Percentiles rank a stretch among this genome's conserved stretches.
Evolutionary conservation across 2,329 filamentous ascomycete species (phyloP).

Genomic region (Neopestalotiopsis rosae): DNA sequence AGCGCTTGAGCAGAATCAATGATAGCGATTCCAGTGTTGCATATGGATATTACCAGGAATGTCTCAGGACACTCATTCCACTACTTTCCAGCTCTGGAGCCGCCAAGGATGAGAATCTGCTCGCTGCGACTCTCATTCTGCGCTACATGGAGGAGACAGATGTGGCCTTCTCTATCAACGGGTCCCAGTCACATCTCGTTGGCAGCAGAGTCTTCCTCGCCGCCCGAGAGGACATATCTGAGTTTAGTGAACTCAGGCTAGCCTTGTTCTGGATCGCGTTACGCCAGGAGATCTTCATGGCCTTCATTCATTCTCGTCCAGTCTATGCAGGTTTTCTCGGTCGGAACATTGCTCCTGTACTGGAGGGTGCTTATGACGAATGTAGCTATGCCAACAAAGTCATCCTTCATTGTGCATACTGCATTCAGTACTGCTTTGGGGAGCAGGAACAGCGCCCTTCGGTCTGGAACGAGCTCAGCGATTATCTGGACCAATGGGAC

Average conservation of each 20-base stretch:
- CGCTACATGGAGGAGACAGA: constrained; percentile 12
- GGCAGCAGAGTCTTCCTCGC: constrained; percentile 9
- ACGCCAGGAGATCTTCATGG: constrained; percentile 11
- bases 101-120: constrained; percentile 7
- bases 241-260: constrained; percentile 2
- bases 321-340: not conserved
- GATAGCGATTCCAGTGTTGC: not conserved
- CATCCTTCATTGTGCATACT: constrained; percentile 10
- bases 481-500: constrained; percentile 11
- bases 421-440: constrained; percentile 9
- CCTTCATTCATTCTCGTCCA: constrained; percentile 7
- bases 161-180: not conserved
- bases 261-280: constrained; percentile 7
- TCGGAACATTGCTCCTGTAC: not conserved
- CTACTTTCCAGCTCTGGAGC: not conserved
- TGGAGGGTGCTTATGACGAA: not conserved
- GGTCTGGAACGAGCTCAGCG: constrained; percentile 9
- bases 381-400: constrained; percentile 12
- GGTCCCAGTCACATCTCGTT: constrained; percentile 3
- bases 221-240: not conserved
- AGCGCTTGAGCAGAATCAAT: not conserved
- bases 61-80: constrained; percentile 7
- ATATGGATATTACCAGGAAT: constrained; percentile 8
- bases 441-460: constrained; percentile 7
- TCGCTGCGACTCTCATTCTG: constrained; percentile 11